A percentile compares a stretch with the other conserved stretches of the same genome.
Evolutionary conservation across 1,284 basidiomycete genomes (phyloP).

Genomic region (Tremellales sp.): DNA sequence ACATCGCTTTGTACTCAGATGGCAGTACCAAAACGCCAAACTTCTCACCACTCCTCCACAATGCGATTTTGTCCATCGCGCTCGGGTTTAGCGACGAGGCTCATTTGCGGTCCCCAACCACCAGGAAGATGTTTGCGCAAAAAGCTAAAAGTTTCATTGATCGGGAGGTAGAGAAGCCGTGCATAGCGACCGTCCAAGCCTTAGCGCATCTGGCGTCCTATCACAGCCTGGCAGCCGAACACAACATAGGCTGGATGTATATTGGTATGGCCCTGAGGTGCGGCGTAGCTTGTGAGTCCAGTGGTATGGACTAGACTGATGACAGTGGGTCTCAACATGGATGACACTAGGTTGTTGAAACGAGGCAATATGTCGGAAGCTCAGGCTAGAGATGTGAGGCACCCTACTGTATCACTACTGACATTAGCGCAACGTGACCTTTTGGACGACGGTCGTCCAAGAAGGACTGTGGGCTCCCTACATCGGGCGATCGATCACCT

Average conservation of each 20-base stretch:
- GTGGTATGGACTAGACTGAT: neutral
- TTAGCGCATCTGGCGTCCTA: conserved; percentile 59
- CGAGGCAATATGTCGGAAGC: conserved; percentile 17
- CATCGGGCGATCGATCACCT: conserved; percentile 24
- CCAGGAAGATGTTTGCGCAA: conserved; percentile 54
- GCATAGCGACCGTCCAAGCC: conserved; percentile 58
- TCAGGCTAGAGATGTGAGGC: conserved; percentile 11
- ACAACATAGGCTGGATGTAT: conserved; percentile 28
- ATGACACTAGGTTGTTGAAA: conserved; percentile 16
- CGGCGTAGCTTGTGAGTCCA: conserved; percentile 24
- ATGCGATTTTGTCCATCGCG: conserved; percentile 60
- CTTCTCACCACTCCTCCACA: conserved; percentile 69
- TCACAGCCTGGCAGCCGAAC: conserved; percentile 51
- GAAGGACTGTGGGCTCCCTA: conserved; percentile 32
- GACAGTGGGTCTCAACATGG: conserved; percentile 28
- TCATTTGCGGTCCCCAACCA: conserved; percentile 51
- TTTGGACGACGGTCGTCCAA: conserved; percentile 31
- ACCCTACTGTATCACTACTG: neutral
- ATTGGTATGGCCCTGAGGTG: conserved; percentile 22
- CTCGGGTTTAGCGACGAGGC: conserved; percentile 59
- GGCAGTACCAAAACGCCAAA: conserved; percentile 50
- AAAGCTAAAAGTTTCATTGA: conserved; percentile 59
- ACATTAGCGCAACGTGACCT: conserved; percentile 24
- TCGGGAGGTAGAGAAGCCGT: conserved; percentile 57
- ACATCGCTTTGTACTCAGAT: too few relatives aligned